Evolutionary conservation across 257 asterid genomes (phyloP).

Genomic region (Capsicum chinense): DNA sequence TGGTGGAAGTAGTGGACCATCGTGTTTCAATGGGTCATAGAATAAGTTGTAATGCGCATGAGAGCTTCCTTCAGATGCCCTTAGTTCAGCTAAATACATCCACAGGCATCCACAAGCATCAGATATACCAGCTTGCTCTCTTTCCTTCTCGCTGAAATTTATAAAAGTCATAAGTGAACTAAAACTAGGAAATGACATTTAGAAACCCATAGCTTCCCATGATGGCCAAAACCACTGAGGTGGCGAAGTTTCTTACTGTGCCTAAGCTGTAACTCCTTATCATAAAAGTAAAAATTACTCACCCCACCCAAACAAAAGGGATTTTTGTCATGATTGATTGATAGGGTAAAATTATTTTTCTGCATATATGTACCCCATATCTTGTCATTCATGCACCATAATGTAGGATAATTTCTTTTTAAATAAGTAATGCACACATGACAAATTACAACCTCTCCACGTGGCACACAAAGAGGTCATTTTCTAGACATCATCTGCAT

Average conservation of each 20-base stretch:
- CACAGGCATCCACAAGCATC: slow-evolving; percentile 91
- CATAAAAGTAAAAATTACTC: background rate
- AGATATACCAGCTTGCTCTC: slow-evolving; percentile 85
- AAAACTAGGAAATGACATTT: slow-evolving; percentile 19
- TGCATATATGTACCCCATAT: too few relatives aligned
- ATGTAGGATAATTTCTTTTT: too few relatives aligned
- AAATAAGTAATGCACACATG: too few relatives aligned
- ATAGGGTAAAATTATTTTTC: background rate
- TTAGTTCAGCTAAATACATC: slow-evolving; percentile 77
- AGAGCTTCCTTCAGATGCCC: slow-evolving; percentile 71
- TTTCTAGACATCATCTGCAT: too few relatives aligned
- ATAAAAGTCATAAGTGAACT: background rate
- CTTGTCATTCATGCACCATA: too few relatives aligned
- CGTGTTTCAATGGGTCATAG: slow-evolving; percentile 74
- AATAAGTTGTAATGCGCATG: slow-evolving; percentile 83
- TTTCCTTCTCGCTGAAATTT: slow-evolving; percentile 79
- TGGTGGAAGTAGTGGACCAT: slow-evolving; percentile 81
- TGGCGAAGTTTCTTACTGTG: background rate
- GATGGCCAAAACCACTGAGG: slow-evolving; percentile 13
- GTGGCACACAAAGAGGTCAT: too few relatives aligned
- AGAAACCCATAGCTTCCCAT: background rate
- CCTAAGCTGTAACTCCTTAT: background rate
- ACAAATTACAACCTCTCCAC: too few relatives aligned
- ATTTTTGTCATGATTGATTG: background rate
- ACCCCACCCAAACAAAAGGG: background rate